phyloP scores from a whole-genome alignment of 2,329 filamentous ascomycete species.

The Aspergillus sp. region DNA sequence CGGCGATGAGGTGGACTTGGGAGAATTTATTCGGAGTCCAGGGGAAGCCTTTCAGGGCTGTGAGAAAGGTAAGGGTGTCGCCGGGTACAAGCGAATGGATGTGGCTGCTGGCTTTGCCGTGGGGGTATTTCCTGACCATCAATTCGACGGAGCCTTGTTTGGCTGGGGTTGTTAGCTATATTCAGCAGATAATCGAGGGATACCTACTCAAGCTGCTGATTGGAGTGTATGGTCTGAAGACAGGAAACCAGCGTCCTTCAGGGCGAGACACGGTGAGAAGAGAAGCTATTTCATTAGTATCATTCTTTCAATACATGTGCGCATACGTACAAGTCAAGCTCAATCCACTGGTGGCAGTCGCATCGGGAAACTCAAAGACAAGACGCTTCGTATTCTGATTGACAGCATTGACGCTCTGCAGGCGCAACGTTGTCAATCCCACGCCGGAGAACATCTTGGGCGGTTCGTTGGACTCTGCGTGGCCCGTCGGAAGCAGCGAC shows the following conservation, averaged over 20 bases:
- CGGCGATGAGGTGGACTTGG: slow-evolving; percentile 62
- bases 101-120: slow-evolving; percentile 60
- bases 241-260: slow-evolving; percentile 53
- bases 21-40: slow-evolving; percentile 48
- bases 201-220: slow-evolving; percentile 48
- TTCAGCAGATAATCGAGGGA: neutral
- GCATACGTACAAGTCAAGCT: slow-evolving; percentile 12
- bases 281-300: slow-evolving; percentile 36
- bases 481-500: slow-evolving; percentile 1
- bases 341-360: slow-evolving; percentile 46
- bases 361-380: slow-evolving; percentile 51
- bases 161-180: slow-evolving; percentile 31
- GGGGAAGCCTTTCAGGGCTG: slow-evolving; percentile 49
- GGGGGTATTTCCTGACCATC: slow-evolving; percentile 64
- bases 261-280: slow-evolving; percentile 60
- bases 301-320: neutral
- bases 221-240: slow-evolving; percentile 63
- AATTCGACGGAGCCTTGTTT: slow-evolving; percentile 58
- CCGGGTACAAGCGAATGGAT: slow-evolving; percentile 63
- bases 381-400: slow-evolving; percentile 58
- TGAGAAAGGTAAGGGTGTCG: slow-evolving; percentile 55
- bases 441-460: slow-evolving; percentile 4
- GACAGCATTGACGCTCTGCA: slow-evolving; percentile 50
- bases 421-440: slow-evolving; percentile 43
- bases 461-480: slow-evolving; percentile 6